phyloP scores from a whole-genome alignment of 495 filamentous ascomycete genomes.

The Daldinia decipiens region DNA sequence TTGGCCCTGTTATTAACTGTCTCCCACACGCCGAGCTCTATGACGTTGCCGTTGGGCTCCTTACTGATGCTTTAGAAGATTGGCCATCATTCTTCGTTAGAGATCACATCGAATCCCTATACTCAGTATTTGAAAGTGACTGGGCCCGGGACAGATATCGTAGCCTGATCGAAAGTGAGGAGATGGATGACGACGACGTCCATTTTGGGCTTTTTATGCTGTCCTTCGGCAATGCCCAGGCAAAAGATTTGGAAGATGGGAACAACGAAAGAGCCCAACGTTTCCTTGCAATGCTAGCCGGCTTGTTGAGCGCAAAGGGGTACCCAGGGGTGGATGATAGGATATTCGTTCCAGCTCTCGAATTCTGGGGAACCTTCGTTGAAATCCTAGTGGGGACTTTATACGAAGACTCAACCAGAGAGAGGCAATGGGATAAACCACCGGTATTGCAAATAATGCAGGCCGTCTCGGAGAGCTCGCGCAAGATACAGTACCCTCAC shows the following conservation, averaged over 20 bases:
- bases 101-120: slow-evolving; percentile 64
- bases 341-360: slow-evolving; percentile 77
- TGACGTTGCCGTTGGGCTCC: slow-evolving; percentile 68
- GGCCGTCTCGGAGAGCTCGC: slow-evolving; percentile 68
- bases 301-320: slow-evolving; percentile 75
- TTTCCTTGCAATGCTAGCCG: slow-evolving; percentile 64
- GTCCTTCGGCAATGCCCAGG: slow-evolving; percentile 71
- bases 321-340: slow-evolving; percentile 80
- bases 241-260: slow-evolving; percentile 60
- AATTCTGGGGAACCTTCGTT: slow-evolving; percentile 83
- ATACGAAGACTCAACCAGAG: slow-evolving; percentile 37
- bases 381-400: slow-evolving; percentile 62
- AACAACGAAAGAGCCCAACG: slow-evolving; percentile 57
- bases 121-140: slow-evolving; percentile 64
- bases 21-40: slow-evolving; percentile 65
- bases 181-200: slow-evolving; percentile 71
- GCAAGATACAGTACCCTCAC: slow-evolving; percentile 70
- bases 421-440: slow-evolving; percentile 47
- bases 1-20: slow-evolving; percentile 64
- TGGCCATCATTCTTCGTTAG: slow-evolving; percentile 70
- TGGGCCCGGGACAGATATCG: slow-evolving; percentile 65
- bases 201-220: slow-evolving; percentile 76
- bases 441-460: slow-evolving; percentile 59
- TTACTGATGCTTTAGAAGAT: slow-evolving; percentile 71
- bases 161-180: slow-evolving; percentile 63